phyloP scores from a whole-genome alignment of 2,329 filamentous ascomycete genomes.

The Exophiala oligosperma region DNA sequence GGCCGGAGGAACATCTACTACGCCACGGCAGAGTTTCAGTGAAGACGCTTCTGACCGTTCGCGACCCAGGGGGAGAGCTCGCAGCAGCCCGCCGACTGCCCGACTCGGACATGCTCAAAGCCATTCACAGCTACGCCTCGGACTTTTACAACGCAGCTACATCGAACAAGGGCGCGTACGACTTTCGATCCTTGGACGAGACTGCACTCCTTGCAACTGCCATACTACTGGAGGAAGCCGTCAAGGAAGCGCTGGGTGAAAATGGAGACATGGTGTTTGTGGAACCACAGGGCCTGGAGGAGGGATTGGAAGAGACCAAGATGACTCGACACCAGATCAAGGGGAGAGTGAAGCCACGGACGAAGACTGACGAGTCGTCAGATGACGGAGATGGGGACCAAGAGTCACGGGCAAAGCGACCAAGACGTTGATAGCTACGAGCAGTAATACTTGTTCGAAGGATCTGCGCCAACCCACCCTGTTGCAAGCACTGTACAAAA shows the following conservation, averaged over 20 bases:
- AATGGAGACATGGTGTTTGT: conserved; percentile 61
- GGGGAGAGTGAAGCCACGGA: conserved; percentile 21
- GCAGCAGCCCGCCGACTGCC: conserved; percentile 48
- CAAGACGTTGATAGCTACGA: not conserved
- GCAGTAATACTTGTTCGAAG: no score
- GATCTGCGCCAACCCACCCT: no score
- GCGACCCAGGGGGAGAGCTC: conserved; percentile 44
- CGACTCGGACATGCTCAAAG: conserved; percentile 57
- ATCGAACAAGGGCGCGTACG: conserved; percentile 35
- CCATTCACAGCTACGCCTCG: conserved; percentile 58
- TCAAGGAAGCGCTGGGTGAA: conserved; percentile 51
- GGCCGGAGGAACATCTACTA: conserved; percentile 61
- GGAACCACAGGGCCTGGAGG: conserved; percentile 43
- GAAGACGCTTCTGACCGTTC: conserved; percentile 53
- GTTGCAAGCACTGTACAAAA: no score
- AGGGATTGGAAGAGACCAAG: conserved; percentile 18
- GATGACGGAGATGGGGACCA: conserved; percentile 16
- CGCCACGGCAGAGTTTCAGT: conserved; percentile 50
- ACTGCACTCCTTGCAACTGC: conserved; percentile 62
- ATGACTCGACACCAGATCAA: conserved; percentile 25
- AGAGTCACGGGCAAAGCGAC: not conserved
- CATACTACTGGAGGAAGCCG: conserved; percentile 61
- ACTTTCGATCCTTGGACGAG: conserved; percentile 60
- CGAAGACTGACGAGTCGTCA: not conserved
- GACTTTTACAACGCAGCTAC: conserved; percentile 52